A percentile compares a stretch with the other conserved stretches of the same genome.
These are phyloP conservation scores for Colletotrichum horii DNA, from an alignment of 2,329 filamentous ascomycete species.

Conservation along the genomic window DNA sequence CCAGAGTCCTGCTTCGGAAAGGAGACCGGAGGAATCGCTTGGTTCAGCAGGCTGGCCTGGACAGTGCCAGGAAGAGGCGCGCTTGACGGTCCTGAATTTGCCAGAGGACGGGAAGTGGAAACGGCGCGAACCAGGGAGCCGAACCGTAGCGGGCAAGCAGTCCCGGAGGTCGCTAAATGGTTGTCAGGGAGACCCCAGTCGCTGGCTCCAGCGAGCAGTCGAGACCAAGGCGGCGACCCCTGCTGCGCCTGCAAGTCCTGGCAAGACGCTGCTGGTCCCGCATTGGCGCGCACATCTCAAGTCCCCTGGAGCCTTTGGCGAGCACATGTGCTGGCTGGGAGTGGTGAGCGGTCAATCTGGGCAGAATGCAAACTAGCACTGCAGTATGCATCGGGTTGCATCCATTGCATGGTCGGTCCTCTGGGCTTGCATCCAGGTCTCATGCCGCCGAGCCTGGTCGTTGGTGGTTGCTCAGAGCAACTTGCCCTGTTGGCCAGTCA, in stretches of 20 bases:
- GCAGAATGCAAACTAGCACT: not conserved
- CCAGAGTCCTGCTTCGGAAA: not conserved
- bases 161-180: not conserved
- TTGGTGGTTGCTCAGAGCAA: slow-evolving; percentile 20
- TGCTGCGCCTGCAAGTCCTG: slow-evolving; percentile 1
- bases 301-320: not conserved
- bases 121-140: not conserved
- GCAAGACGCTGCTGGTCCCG: not conserved
- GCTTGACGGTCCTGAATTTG: slow-evolving; percentile 11
- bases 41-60: not conserved
- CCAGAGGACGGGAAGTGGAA: slow-evolving; percentile 14
- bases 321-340: not conserved
- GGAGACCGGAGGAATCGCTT: not conserved
- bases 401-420: not conserved
- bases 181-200: slow-evolving; percentile 19
- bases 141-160: slow-evolving; percentile 17
- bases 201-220: not conserved
- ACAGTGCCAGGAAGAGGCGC: not conserved
- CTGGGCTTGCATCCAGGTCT: not conserved
- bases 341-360: not conserved
- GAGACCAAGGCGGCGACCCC: slow-evolving; percentile 17
- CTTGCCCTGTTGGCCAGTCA: slow-evolving; percentile 18
- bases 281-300: slow-evolving; percentile 14
- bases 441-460: not conserved
- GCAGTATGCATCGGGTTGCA: not conserved